phyloP scores from a whole-genome alignment of 2,329 filamentous ascomycete genomes.

The Gyromitra esculenta region DNA sequence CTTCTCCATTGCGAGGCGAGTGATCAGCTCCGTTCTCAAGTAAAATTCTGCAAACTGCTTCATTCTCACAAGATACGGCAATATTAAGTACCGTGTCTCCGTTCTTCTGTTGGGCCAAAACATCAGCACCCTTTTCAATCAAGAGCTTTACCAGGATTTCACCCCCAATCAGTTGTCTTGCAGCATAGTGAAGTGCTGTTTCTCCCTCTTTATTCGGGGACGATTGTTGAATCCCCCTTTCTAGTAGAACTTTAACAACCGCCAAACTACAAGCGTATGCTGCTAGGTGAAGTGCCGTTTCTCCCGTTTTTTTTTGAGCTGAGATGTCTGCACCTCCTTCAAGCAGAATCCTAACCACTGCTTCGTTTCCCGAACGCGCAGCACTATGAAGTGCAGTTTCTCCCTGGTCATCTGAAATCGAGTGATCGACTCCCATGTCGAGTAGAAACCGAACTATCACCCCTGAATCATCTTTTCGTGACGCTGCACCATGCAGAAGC shows the following conservation, averaged over 20 bases:
- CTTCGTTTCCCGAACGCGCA: not conserved
- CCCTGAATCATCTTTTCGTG: not conserved
- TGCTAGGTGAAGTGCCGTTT: not conserved
- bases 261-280: not conserved
- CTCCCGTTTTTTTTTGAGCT: not conserved
- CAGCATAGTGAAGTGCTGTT: not conserved
- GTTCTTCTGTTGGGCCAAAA: not conserved
- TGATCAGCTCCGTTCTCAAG: slow-evolving; percentile 2
- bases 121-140: not conserved
- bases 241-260: not conserved
- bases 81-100: not conserved
- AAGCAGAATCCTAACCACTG: not conserved
- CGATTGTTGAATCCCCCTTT: not conserved
- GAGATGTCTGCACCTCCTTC: not conserved
- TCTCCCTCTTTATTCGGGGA: not conserved
- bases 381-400: not conserved
- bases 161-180: not conserved
- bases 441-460: not conserved
- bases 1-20: not conserved
- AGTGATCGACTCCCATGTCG: not conserved
- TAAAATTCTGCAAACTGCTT: not conserved
- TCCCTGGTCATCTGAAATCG: not conserved
- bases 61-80: not conserved
- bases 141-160: not conserved
- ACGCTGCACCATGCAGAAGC: not conserved